Conservation (phyloP, 2,329 filamentous ascomycete species). For the Cladophialophora yegresii region DNA sequence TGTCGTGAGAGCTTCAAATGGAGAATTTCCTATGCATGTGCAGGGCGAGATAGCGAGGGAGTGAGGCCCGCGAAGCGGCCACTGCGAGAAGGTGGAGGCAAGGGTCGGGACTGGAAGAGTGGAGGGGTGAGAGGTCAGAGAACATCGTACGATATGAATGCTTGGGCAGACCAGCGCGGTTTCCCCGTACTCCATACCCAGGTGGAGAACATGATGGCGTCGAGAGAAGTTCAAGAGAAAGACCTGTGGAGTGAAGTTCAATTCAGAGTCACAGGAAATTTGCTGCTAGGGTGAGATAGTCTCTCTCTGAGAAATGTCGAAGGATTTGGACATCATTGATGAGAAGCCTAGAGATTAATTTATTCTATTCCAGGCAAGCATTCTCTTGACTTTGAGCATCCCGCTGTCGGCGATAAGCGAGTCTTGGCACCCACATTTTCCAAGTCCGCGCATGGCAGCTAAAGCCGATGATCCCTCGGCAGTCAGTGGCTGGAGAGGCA, state of each 20-base stretch:
- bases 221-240: background rate
- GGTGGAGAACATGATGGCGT: no score
- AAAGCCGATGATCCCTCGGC: background rate
- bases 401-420: background rate
- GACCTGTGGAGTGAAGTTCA: background rate
- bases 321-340: background rate
- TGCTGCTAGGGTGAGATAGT: background rate
- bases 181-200: background rate
- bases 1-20: conserved; percentile 30
- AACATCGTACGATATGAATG: background rate
- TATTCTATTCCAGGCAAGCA: background rate
- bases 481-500: background rate
- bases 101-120: background rate
- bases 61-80: background rate
- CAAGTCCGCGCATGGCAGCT: background rate
- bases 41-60: conserved; percentile 29
- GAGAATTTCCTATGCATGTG: conserved; percentile 31
- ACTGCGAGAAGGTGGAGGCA: no score
- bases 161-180: background rate
- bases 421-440: background rate
- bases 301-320: background rate
- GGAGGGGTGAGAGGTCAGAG: background rate
- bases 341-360: no score
- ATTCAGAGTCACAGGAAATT: background rate
- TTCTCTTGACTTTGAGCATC: no score